Percentiles rank a stretch among this genome's conserved stretches.
These are phyloP conservation scores for Cercospora sesami DNA, from an alignment of 2,329 filamentous ascomycete species.

Conservation along the genomic window DNA sequence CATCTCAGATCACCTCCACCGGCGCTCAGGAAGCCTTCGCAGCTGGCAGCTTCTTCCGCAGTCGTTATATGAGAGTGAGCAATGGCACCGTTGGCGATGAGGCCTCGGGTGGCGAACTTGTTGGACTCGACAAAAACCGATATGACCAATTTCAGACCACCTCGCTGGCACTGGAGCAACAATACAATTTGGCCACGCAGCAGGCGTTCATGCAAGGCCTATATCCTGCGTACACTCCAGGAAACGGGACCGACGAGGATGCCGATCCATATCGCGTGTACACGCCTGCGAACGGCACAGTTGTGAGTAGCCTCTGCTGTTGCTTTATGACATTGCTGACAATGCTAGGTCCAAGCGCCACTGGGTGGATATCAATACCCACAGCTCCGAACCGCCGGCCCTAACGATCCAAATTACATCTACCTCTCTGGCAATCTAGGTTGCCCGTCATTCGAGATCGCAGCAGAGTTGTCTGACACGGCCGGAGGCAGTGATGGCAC, in stretches of 20 bases:
- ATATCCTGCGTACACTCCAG: conserved; percentile 53
- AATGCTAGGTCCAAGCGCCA: conserved; percentile 45
- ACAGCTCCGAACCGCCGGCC: conserved; percentile 47
- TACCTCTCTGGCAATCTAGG: conserved; percentile 48
- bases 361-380: conserved; percentile 61
- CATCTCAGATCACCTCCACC: conserved; percentile 51
- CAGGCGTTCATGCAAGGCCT: conserved; percentile 63
- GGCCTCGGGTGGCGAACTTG: conserved; percentile 41
- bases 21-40: conserved; percentile 57
- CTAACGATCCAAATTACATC: conserved; percentile 53
- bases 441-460: conserved; percentile 35
- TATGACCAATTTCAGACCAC: conserved; percentile 50
- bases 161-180: conserved; percentile 50
- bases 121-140: conserved; percentile 47
- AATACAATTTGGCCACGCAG: conserved; percentile 54
- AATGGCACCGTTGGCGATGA: conserved; percentile 23
- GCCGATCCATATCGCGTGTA: conserved; percentile 41
- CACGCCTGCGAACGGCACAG: conserved; percentile 50
- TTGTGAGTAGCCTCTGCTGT: conserved; percentile 19
- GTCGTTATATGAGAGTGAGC: conserved; percentile 51
- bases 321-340: background rate
- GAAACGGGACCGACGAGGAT: conserved; percentile 30
- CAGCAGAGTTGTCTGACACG: conserved; percentile 45
- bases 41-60: conserved; percentile 54
- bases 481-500: conserved; percentile 34